Evolutionary conservation across 1,284 basidiomycete genomes (phyloP), one percentile per base, ranked within the genome.

Genomic region (Tremellales sp.): DNA sequence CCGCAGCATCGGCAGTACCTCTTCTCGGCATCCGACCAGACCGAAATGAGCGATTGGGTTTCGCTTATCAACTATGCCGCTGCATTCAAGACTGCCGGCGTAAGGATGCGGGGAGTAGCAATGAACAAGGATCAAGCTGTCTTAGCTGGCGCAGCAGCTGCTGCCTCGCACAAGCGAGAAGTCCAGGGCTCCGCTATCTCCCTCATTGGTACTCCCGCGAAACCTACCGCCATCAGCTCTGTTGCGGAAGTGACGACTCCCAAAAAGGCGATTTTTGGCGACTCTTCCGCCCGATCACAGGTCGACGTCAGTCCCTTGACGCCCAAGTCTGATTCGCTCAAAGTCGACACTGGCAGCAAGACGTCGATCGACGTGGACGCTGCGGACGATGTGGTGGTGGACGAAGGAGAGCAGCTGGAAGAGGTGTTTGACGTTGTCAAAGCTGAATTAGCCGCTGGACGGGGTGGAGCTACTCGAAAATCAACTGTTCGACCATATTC

Each of bases 31-130:
- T 68, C 78, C 11, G 80, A 82, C 61, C 84, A 87, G 59, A 73
- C 77, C 43, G 87, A 93, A 56, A 82, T 91, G 79, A 88, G 94
- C 67, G 82, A 86, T 56, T 98, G 94, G 94, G 85, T 97, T 57
- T 81, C 86, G 27, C 80, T 83, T 40, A 91, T 98, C 69, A 98
- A 98, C 74, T 97, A 96, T 68, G 92, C 90, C 6, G 87, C 89
- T 53, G 80, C 88, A 7, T 97, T 97, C 81, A 90, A 86, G 72
- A 84, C 87, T 2, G 81, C 83, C 7, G 87, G 86, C n/a, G 79
- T 97, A 39, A 81, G 84, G 41, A 91, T 96, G 81, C 83, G 90
- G 13, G 80, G 86, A 0, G 73, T 80, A 10, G 82, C 81, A 11
- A 82, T 89, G 78, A 81, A 83, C 21, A 78, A 80, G 43, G 80